Conservation (phyloP, 495 filamentous ascomycete species). For the Pyrenula massariospora region DNA sequence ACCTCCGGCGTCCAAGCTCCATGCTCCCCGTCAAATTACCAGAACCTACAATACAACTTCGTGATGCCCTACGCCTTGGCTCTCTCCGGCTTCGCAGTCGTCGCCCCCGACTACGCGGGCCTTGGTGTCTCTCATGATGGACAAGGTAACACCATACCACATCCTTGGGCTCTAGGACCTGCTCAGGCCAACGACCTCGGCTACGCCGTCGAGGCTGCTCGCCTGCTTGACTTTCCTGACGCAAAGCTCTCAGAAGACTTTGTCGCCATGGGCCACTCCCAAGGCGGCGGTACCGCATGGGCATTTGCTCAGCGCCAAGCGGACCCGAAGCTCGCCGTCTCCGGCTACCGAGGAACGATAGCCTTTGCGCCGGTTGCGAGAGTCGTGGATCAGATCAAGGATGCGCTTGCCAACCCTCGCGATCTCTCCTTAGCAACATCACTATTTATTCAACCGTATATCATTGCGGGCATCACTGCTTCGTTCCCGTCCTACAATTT, state of each 20-base stretch:
- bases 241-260: constrained; percentile 16
- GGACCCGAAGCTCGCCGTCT: constrained; percentile 3
- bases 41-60: constrained; percentile 24
- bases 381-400: constrained; percentile 8
- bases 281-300: constrained; percentile 31
- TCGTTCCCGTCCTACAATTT: constrained; percentile 14
- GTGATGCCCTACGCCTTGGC: constrained; percentile 24
- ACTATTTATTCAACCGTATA: constrained; percentile 4
- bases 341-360: constrained; percentile 25
- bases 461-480: constrained; percentile 10
- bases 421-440: not conserved
- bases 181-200: constrained; percentile 23
- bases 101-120: constrained; percentile 33
- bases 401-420: not conserved
- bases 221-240: constrained; percentile 14
- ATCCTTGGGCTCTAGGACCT: constrained; percentile 18
- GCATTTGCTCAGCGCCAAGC: constrained; percentile 20
- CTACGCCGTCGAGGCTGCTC: constrained; percentile 25
- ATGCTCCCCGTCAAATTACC: constrained; percentile 20
- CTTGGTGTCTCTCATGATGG: constrained; percentile 21
- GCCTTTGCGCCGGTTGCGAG: constrained; percentile 20
- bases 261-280: constrained; percentile 27
- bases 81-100: constrained; percentile 28
- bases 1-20: constrained; percentile 22
- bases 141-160: constrained; percentile 13